Evolutionary conservation across 352 stramenopile genomes (phyloP), one percentile per base, ranked within the genome.

Genomic region (Phytophthora palmivora): DNA sequence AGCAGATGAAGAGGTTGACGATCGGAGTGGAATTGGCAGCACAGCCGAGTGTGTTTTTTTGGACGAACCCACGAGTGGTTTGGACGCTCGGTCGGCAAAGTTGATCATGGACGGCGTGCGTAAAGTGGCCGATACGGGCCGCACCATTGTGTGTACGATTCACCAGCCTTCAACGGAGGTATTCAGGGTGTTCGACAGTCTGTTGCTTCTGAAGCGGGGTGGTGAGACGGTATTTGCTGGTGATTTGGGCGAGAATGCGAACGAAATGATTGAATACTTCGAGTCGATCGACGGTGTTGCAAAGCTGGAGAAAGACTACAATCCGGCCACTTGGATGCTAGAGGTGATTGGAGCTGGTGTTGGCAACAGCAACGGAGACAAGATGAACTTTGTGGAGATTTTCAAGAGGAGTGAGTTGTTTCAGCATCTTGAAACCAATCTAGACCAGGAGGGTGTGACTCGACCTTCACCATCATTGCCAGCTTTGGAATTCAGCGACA

Each of bases 41-140:
- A 3, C 61, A 70, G 10, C 53, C 61, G 15, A 70, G 61, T 34
- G 46, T 70, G 3, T 42, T 70, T 70, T 70, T 41, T 15, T 70
- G 21, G 61, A 98, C 57, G 89, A 97, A 45, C 90, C 90, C 14
- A 97, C 86, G 38, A 91, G 73, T 34, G 30, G 30, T 36, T 15
- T 57, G 34, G 49, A 57, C 15, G 49, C 49, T 48, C 49, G 49
- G 0, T 82, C 71, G 12, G 91, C 91, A 2, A 79, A 92, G 41
- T 63, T 88, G 42, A 58, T 96, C 15, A 87, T 95, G 48, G 70
- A 87, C 19, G 74, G 92, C 0, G 70, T 96, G 10, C 82, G 89
- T 28, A 89, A 91, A 48, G 76, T 95, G 39, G 84, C 87, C 2
- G 41, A 53, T 34, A 74, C 70, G 19, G 84, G 86, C 12, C 57